Evolutionary conservation across 192 early-diverging fungal genomes (phyloP), one percentile per base, ranked within the genome.

Genomic region (Phycomyces nitens): DNA sequence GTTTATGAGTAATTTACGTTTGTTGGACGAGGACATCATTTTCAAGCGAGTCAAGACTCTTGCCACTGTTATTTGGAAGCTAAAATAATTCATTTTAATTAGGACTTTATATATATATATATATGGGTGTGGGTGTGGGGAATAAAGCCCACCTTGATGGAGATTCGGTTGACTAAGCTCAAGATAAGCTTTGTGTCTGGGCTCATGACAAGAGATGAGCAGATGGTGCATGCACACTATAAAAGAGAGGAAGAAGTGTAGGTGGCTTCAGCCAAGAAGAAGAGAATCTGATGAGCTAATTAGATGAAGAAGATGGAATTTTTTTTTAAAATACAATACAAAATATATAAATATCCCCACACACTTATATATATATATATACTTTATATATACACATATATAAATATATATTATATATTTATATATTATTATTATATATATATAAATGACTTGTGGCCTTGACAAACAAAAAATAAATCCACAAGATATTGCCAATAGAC

Each of bases 1-100:
- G 16, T 22, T 39, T 38, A 20, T 50, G 23, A 44, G 5, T 40
- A 29, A 40, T 54, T 67, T 60, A 73, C 71, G 83, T 90, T 74
- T 92, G 88, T 65, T 84, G 82, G 67, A 95, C 85, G 56, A 91
- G 79, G 22, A 88, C 85, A 79, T 94, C 92, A 49, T 75, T 56
- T 52, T 93, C 85, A 54, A 95, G 75, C 27, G 74, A 70, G 12
- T 87, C 81, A 47, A 89, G 72, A 41, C 76, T 74, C 66, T 78
- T 70, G 15, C 87, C 85, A 49, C 86, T 89, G 62, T 89, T 89
- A 62, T 84, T 81, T 27, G 91, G 91, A 64, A 93, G 77, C 91
- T 92, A 56, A 27, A 65, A 29, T 51, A 23, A 52, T 7, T 23
- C 15, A 43, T 55, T 29, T 14, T 53, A 4, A 51, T 65, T 39